A percentile compares a stretch with the other conserved stretches of the same genome.
Conservation (phyloP, 169 alveolate genomes). For the Plasmodium inui region DNA sequence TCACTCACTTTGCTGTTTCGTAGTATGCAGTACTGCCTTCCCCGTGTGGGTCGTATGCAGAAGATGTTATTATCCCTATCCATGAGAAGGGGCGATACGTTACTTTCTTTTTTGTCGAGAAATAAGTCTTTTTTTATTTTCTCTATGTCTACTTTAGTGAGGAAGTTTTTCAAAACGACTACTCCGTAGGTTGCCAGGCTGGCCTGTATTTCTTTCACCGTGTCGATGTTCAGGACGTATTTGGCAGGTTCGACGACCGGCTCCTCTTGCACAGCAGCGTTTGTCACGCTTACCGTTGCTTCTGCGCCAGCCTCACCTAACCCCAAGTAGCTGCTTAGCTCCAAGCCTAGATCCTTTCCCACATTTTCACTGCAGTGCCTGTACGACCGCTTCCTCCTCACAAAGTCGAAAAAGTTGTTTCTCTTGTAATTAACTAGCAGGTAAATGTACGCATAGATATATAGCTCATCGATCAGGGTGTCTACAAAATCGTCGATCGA, state of each 20-base stretch:
- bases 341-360: constrained; percentile 54
- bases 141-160: constrained; percentile 21
- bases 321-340: constrained; percentile 40
- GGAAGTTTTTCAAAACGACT: constrained; percentile 38
- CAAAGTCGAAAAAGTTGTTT: constrained; percentile 62
- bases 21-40: constrained; percentile 64
- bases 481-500: neutral
- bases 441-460: constrained; percentile 26
- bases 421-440: constrained; percentile 36
- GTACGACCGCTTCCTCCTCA: constrained; percentile 33
- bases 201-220: constrained; percentile 27
- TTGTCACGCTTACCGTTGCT: neutral
- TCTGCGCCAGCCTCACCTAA: neutral
- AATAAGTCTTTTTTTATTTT: constrained; percentile 58
- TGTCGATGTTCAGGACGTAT: constrained; percentile 56
- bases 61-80: constrained; percentile 43
- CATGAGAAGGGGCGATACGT: constrained; percentile 34
- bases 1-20: constrained; percentile 55
- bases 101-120: constrained; percentile 27
- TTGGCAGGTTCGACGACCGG: neutral
- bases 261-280: neutral
- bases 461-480: constrained; percentile 45
- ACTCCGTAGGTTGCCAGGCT: constrained; percentile 56
- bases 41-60: constrained; percentile 72
- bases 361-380: constrained; percentile 72